Evolutionary conservation across 2,329 filamentous ascomycete genomes (phyloP), one percentile per base, ranked within the genome.

Genomic region (Sclerotinia trifoliorum): DNA sequence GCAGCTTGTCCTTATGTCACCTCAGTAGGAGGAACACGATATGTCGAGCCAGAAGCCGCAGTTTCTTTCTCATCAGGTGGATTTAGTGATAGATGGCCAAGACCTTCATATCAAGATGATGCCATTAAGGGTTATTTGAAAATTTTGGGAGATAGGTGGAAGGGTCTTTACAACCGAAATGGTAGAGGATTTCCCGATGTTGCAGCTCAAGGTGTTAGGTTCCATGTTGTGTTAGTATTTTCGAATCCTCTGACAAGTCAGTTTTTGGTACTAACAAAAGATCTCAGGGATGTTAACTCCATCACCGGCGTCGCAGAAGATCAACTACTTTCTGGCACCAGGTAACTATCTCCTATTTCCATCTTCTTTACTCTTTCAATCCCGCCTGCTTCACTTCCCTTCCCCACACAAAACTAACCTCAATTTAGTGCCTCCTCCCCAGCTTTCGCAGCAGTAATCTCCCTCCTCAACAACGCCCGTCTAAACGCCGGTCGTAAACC

Each of bases 1-100:
- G 84, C 84, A 0, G 83, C 84, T 0, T 92, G 90, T 73, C 89
- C 88, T 0, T 91, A 85, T 77, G 84, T 91, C 11, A 91, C 89
- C 0, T 79, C 83, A 2, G 84, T 91, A 2, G 89, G 90, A 24
- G 88, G 85, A 3, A 88, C 87, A 2, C 78, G 79, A 73, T 78
- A 81, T 66, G 80, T 83, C 57, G 74, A 80, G 64, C 84, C 84
- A 7, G 84, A 86, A 71, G 77, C 35, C 26, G 69, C 60, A 24
- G 65, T 64, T 29, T 64, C 55, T 58, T 80, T 80, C 56, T 84
- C 80, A 57, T 76, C 77, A 2, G 81, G 81, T 3, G 84, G 84
- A 1, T 86, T 86, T 78, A 83, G 80, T 70, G 80, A 85, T 74
- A 81, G 82, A 74, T 86, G 83, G 70, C 24, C 77, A 4, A 79